Conservation (phyloP, 2,329 filamentous ascomycete species). For the Microdochium bolleyi region DNA sequence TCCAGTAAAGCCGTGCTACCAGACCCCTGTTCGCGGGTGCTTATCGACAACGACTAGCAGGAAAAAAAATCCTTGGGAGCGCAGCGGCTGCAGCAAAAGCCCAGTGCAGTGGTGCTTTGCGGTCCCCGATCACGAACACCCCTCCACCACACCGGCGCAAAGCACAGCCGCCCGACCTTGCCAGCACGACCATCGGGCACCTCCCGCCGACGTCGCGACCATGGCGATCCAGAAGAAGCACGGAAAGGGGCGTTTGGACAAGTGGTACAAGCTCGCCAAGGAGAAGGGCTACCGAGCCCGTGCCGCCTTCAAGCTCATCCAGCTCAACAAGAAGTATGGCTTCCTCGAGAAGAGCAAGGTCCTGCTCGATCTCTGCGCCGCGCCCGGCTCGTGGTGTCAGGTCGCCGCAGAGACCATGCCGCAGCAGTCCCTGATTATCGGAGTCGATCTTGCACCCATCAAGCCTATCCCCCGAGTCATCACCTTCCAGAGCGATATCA, state of each 20-base stretch:
- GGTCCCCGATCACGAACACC: constrained; percentile 2
- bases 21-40: too few species aligned
- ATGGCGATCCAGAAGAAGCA: constrained; percentile 99
- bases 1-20: too few species aligned
- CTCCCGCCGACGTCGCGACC: constrained; percentile 6
- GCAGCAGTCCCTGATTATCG: constrained; percentile 78
- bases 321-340: constrained; percentile 98
- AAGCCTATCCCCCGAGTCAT: constrained; percentile 93
- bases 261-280: constrained; percentile 98
- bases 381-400: constrained; percentile 96
- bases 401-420: constrained; percentile 96
- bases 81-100: not conserved
- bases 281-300: constrained; percentile 95
- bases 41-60: too few species aligned
- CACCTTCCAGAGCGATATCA: constrained; percentile 96
- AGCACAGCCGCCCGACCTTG: constrained; percentile 2
- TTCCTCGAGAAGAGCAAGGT: constrained; percentile 97
- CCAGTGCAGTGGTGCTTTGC: not conserved
- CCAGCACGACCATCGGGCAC: not conserved
- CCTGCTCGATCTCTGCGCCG: constrained; percentile 92
- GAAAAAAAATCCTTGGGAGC: too few species aligned
- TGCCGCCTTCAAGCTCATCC: constrained; percentile 96
- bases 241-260: constrained; percentile 95
- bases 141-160: constrained; percentile 6
- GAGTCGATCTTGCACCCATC: constrained; percentile 90